Base-by-base conservation (phyloP, 73 alveolate species). In the Stentor roeselii region DNA sequence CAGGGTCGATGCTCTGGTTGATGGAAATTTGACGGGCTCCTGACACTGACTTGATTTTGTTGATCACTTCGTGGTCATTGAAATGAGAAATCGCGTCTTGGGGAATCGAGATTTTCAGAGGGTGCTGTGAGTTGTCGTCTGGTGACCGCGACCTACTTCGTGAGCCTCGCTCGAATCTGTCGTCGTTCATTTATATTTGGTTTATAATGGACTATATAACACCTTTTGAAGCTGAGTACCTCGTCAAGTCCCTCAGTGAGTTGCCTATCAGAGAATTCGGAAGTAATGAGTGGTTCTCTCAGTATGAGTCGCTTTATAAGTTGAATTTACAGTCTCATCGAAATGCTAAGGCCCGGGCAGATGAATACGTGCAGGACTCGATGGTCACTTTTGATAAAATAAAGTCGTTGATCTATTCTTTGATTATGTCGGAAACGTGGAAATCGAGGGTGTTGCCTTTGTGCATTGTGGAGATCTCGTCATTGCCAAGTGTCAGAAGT, bases 341-440 rank as follows among this genome's bases (percentile, higher is more conserved):
- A 41, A 84, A 83, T 86, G 92, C 90, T 0, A 76, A 3, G 75
- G 37, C 84, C 0, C n/a, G 86, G 31, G 86, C 42, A 31, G 99
- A 96, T 91, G 98, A 96, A 90, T 94, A 86, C 39, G 92, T 96
- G 59, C 94, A 93, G 92, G 99, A 96, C 50, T 86, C 94, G 75
- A 84, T 94, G 67, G 97, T 94, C 75, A 96, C 98, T 31, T 87
- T 86, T 61, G 98, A 96, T 50, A 96, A 96, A 91, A 95, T 95
- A 78, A 95, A 93, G 35, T 41, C 86, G 0, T 90, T 96, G 30
- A 93, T 96, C 80, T 93, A 93, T 60, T 98, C 95, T 86, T 86
- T 96, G 67, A 88, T 96, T n/a, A 90, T 90, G 58, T 84, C 95
- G 36, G 99, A 96, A 86, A 91, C 91, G 59, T 95, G 99, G 99